Base-by-base conservation (phyloP, 345 rosid genomes). In the Gossypium ekmanianum region DNA sequence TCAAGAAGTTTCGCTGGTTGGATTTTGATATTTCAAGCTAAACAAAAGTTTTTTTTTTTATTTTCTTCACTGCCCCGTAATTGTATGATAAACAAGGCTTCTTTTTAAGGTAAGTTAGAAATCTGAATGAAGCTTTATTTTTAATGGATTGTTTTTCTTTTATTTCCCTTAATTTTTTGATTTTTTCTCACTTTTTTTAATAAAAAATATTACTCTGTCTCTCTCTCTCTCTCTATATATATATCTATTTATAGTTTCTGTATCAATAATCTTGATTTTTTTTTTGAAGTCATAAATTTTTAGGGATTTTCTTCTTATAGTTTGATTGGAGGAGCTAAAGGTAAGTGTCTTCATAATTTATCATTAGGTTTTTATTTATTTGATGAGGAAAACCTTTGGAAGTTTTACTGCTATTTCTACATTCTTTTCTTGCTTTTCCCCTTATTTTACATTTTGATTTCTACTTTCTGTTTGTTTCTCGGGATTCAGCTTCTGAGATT, bases 391-490 rank as follows among this genome's bases (percentile, higher is more conserved):
- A 34, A 34, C 41, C 41, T 34, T 34, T 34, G 41, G 41, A 34
- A 34, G 41, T 55, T 55, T 55, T 55, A 9, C 24, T 59, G 11
- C 17, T 3, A 8, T 24, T 59, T 59, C 17, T 10, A 3, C 5
- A 1, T 24, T 11, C 2, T 61, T 11, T 26, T 14, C n/a, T 39
- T 56, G 41, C 9, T 50, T 48, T 7, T 69, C 7, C 18, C 56
- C 14, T 8, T 52, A 43, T n/a, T 39, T 56, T 5, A n/a, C 56
- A 14, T 44, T 22, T 50, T 26, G 3, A 57, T 20, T 57, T 57
- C 43, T 27, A 47, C 10, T 68, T 44, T 69, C 56, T 70, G 18
- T 70, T 52, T 70, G 43, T 50, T 50, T 70, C 43, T 70, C 47
- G 27, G 13, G 55, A 24, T 51, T 69, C 13, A 69, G 58, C 20